These are phyloP conservation scores for Neoscytalidium dimidiatum DNA, from an alignment of 2,329 filamentous ascomycete species.

Conservation along the genomic window DNA sequence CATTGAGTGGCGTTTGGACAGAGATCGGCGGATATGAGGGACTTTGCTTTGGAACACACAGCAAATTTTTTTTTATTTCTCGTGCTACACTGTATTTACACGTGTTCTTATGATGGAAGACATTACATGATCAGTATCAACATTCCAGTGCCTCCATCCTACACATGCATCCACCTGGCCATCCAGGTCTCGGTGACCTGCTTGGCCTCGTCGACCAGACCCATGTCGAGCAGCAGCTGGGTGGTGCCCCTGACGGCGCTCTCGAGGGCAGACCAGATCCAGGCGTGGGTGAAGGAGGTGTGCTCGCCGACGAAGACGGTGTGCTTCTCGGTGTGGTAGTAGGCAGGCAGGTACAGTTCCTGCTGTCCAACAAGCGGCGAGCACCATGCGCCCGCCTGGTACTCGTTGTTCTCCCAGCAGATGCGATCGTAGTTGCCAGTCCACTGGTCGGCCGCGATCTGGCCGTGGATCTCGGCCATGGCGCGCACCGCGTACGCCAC, in stretches of 20 bases:
- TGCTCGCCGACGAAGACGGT: constrained; percentile 70
- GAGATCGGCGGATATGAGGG: neutral
- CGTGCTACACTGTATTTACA: neutral
- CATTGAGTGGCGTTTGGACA: neutral
- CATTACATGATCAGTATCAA: neutral
- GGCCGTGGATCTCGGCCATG: constrained; percentile 68
- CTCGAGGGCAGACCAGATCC: constrained; percentile 69
- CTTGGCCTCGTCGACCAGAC: constrained; percentile 71
- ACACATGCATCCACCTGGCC: constrained; percentile 64
- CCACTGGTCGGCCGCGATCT: constrained; percentile 60
- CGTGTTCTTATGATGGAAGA: neutral
- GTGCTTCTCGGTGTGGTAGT: constrained; percentile 68
- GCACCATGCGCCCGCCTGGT: constrained; percentile 65
- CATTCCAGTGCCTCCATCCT: neutral
- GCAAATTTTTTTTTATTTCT: neutral
- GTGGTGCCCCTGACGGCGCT: constrained; percentile 66
- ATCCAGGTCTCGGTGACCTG: constrained; percentile 65
- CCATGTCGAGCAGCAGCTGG: constrained; percentile 65
- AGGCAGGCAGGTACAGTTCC: constrained; percentile 70
- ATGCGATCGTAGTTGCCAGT: constrained; percentile 66
- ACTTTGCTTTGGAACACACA: neutral
- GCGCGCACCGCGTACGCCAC: constrained; percentile 64
- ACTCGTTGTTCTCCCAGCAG: constrained; percentile 66
- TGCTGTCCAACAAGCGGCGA: constrained; percentile 65
- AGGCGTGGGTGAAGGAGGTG: constrained; percentile 71